Base-by-base conservation (phyloP, 176 grass and related monocot species). In the Eleusine coracana region DNA sequence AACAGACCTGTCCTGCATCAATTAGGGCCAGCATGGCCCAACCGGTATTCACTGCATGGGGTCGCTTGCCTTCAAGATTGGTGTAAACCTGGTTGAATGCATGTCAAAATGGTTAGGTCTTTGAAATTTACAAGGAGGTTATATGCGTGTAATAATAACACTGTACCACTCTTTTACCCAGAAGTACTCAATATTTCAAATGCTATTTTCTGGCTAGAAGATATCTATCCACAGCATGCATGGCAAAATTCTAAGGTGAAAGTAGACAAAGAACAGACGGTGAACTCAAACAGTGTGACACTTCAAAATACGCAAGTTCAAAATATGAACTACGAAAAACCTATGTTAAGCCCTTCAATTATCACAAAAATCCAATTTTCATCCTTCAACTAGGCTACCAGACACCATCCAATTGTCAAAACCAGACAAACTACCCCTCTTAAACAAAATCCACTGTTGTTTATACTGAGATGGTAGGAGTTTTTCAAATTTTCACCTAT, bases 11-110 rank as follows among this genome's bases (percentile, higher is more conserved):
- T 38, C 93, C 91, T 69, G 93, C 93, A 36, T 83, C 91, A 82
- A 99, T 99, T 78, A 99, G 86, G 25, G 93, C 52, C 52, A 99
- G 70, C 91, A 96, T 90, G 39, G 89, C 96, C 93, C 96, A 99
- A 66, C 85, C 80, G 75, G 96, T 99, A 56, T 94, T 99, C 67
- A 96, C 93, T 11, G 91, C 96, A 70, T 99, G 96, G 86, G 83
- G n/a, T 31, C 66, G 78, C 41, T 86, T 85, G 4, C 93, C 96
- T 87, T 93, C 78, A 49, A 99, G 89, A 87, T 99, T 90, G 39
- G 93, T 93, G 80, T 92, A 99, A 75, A 99, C 96, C 96, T 99
- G 81, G 78, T 89, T 62, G 86, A 58, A 67, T 37, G 28, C 61
- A 83, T 72, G 34, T 28, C 15, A 79, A 70, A 45, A 86, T 69